Conservation (phyloP, 2,329 filamentous ascomycete species). For the Clonostachys rhizophaga region DNA sequence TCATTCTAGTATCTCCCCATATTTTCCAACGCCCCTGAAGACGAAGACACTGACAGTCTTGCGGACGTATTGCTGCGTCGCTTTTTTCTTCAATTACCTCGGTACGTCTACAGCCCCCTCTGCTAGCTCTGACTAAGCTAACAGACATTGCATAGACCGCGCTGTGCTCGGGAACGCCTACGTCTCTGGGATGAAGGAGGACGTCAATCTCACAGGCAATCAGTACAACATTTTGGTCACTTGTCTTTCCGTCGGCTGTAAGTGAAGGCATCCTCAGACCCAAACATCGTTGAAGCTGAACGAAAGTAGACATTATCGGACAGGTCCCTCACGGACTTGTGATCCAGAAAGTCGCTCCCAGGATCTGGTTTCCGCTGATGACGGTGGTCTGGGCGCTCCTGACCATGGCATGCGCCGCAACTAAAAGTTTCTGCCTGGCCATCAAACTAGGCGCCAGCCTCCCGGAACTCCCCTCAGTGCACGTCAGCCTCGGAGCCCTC, state of each 20-base stretch:
- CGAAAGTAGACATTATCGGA: slow-evolving; percentile 18
- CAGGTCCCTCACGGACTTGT: slow-evolving; percentile 54
- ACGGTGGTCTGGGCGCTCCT: slow-evolving; percentile 55
- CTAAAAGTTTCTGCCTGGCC: slow-evolving; percentile 6
- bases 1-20: slow-evolving; percentile 3
- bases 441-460: no score
- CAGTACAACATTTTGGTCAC: slow-evolving; percentile 18
- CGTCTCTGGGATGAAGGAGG: slow-evolving; percentile 36
- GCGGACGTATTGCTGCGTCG: slow-evolving; percentile 9
- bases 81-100: slow-evolving; percentile 9
- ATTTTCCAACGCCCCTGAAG: background rate
- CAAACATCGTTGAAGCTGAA: background rate
- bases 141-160: slow-evolving; percentile 4
- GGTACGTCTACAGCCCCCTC: slow-evolving; percentile 7
- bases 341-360: slow-evolving; percentile 54
- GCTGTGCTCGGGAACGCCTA: slow-evolving; percentile 29
- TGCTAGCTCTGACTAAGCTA: no score
- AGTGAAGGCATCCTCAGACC: background rate
- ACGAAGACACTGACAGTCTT: background rate
- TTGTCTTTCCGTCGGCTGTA: slow-evolving; percentile 15
- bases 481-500: no score
- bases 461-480: no score
- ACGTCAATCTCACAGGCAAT: slow-evolving; percentile 33
- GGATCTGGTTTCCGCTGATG: slow-evolving; percentile 54
- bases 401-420: slow-evolving; percentile 28